A percentile compares a stretch with the other conserved stretches of the same genome.
Evolutionary conservation across 345 rosid species (phyloP).

Genomic region (Salix exigua): DNA sequence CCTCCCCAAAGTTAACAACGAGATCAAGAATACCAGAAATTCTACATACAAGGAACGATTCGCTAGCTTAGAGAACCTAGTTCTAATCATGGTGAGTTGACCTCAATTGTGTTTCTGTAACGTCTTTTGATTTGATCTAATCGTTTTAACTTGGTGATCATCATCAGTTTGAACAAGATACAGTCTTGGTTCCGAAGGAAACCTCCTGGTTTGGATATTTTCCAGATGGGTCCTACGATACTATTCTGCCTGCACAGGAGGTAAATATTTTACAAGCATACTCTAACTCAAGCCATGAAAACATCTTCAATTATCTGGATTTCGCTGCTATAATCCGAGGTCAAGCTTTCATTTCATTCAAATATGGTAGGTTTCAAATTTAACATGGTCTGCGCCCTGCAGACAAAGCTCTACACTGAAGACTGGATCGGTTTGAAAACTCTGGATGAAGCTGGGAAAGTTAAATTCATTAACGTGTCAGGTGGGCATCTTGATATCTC

Average conservation of each 20-base stretch:
- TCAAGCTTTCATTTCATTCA: background rate
- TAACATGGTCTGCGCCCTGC: conserved; percentile 3
- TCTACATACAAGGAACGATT: conserved; percentile 70
- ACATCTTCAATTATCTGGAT: background rate
- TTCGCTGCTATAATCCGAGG: background rate
- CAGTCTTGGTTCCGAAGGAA: conserved; percentile 70
- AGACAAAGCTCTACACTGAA: conserved; percentile 55
- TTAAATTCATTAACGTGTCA: conserved; percentile 49
- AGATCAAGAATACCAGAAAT: conserved; percentile 38
- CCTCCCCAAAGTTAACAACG: conserved; percentile 72
- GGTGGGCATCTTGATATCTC: conserved; percentile 64
- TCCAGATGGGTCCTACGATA: conserved; percentile 57
- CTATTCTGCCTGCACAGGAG: conserved; percentile 62
- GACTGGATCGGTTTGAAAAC: conserved; percentile 79
- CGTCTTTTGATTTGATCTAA: background rate
- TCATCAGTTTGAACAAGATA: conserved; percentile 74
- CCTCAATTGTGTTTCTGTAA: background rate
- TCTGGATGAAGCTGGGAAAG: conserved; percentile 67
- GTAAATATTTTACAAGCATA: conserved; percentile 14
- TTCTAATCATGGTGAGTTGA: conserved; percentile 64
- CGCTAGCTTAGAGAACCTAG: conserved; percentile 59
- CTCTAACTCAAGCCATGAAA: background rate
- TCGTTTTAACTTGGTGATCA: background rate
- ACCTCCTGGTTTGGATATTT: conserved; percentile 82
- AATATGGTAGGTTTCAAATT: background rate